Conservation (phyloP, 257 asterid species). For the Salvia hispanica region DNA sequence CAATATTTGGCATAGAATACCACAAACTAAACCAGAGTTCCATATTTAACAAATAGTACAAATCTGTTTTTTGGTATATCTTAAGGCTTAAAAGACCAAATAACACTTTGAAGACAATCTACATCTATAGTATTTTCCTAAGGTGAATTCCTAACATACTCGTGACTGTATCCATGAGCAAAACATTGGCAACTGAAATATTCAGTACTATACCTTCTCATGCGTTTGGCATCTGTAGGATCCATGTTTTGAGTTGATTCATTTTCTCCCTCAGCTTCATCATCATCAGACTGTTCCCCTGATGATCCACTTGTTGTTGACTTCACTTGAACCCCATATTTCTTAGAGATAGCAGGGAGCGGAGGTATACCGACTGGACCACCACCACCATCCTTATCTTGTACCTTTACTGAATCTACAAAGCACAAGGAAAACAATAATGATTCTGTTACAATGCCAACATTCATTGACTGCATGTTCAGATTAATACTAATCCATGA, state of each 20-base stretch:
- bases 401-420: conserved; percentile 54
- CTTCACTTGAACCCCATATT: conserved; percentile 59
- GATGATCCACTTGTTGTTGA: conserved; percentile 92
- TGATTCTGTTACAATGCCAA: conserved; percentile 8
- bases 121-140: not conserved
- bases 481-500: not conserved
- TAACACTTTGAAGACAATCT: not conserved
- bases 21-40: conserved; percentile 12
- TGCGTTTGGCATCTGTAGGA: conserved; percentile 78
- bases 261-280: conserved; percentile 82
- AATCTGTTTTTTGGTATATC: not conserved
- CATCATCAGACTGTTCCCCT: conserved; percentile 86
- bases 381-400: conserved; percentile 55
- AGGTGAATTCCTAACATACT: not conserved
- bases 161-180: conserved; percentile 4
- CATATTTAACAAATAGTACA: not conserved
- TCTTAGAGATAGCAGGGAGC: conserved; percentile 57
- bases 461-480: not conserved
- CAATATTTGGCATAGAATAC: conserved; percentile 1
- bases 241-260: conserved; percentile 62
- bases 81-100: conserved; percentile 20
- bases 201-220: conserved; percentile 73
- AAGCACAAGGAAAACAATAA: conserved; percentile 12
- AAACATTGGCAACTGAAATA: conserved; percentile 20
- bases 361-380: conserved; percentile 61